Conservation (phyloP, 129 eudicot species). For the Tagetes erecta region DNA sequence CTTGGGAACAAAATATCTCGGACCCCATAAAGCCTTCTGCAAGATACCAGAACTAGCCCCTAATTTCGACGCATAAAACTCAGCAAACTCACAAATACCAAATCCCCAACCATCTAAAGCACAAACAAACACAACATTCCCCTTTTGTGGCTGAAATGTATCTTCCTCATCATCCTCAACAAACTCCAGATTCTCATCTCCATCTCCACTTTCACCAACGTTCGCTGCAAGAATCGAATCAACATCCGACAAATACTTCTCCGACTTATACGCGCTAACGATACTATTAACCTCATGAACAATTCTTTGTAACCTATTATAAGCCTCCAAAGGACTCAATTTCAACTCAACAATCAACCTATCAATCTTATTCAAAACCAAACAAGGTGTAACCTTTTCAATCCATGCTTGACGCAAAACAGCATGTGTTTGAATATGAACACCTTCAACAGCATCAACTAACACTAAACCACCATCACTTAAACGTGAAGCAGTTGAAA, state of each 20-base stretch:
- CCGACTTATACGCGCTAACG: conserved; percentile 76
- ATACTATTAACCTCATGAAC: conserved; percentile 93
- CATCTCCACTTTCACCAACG: conserved; percentile 54
- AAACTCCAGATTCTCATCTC: conserved; percentile 52
- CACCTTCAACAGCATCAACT: conserved; percentile 98
- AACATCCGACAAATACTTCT: conserved; percentile 93
- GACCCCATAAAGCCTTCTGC: conserved; percentile 92
- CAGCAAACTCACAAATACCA: conserved; percentile 69
- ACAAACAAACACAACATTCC: conserved; percentile 90
- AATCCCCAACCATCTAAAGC: conserved; percentile 99
- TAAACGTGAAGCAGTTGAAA: conserved; percentile 87
- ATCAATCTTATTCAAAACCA: conserved; percentile 94
- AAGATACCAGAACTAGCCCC: conserved; percentile 59
- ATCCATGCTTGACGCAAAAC: conserved; percentile 97
- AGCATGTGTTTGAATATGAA: conserved; percentile 96
- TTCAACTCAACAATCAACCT: conserved; percentile 80
- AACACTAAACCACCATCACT: conserved; percentile 94
- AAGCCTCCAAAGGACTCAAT: conserved; percentile 90
- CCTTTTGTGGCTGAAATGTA: conserved; percentile 92
- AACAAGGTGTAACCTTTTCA: conserved; percentile 80
- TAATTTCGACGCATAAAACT: conserved; percentile 72
- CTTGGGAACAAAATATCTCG: conserved; percentile 69
- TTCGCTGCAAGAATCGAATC: conserved; percentile 78
- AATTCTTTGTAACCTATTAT: conserved; percentile 62
- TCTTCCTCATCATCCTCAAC: conserved; percentile 93